Evolutionary conservation across 2,329 filamentous ascomycete genomes (phyloP), one percentile per base, ranked within the genome.

Genomic region (Trichocomaceae sp.): DNA sequence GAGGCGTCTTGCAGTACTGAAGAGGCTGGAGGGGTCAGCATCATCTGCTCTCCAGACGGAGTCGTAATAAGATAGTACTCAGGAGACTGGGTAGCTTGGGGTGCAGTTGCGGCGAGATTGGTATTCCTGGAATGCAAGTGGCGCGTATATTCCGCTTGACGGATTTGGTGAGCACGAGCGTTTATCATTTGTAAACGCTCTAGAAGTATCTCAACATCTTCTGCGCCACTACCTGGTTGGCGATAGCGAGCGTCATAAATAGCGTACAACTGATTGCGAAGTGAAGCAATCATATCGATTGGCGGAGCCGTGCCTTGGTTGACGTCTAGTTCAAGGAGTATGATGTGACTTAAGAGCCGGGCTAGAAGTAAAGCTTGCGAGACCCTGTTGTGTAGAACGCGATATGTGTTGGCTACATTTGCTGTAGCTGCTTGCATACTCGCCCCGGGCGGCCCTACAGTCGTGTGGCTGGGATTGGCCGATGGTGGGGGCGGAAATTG

Each of bases 1-100:
- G 15, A 17, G 5, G 37, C 23, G 4, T 55, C 39, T 37, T 58
- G 60, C 20, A 31, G 23, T 29, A 60, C 49, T 45, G 58, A 59
- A 31, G 60, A 41, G 22, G 31, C 22, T 12, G 73, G 72, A 5
- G 74, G 70, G 44, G 74, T 67, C 1, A 78, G 59, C 10, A 78
- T 58, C 8, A 72, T 75, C 54, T 77, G 71, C 29, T 74, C 75
- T 1, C 76, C 76, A 37, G 64, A 62, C 10, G 75, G 74, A 5
- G 72, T 73, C 1, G 74, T 75, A 10, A 78, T 64, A 6, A 78
- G 62, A 57, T 76, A 78, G 37, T 54, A 52, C n/a, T 49, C 52
- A 33, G 49, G 37, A 19, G 54, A 17, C 20, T 50, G 50, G 3
- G 5, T 23, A 41, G 13, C 35, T 37, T 47, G 55, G 19, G 41